Base-by-base conservation (phyloP, 495 filamentous ascomycete genomes). In the Bacidia gigantensis region DNA sequence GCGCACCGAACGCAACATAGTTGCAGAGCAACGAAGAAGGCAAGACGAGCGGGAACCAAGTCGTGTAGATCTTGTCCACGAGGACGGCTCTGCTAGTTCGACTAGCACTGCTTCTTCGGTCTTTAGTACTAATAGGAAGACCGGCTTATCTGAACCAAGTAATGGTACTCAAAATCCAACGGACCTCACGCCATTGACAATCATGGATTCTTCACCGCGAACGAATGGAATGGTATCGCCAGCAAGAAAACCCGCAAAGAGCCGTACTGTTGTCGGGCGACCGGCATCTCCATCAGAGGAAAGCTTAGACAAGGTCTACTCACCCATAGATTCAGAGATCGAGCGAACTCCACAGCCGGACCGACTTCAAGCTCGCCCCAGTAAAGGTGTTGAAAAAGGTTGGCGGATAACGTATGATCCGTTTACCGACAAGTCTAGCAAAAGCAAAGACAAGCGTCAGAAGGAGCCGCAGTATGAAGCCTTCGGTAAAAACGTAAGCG, bases 391-490 rank as follows among this genome's bases (percentile, higher is more conserved):
- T 57, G 69, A 81, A 59, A 82, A 78, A 67, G 87, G 85, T 58
- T 72, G 71, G 58, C 86, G 75, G 64, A 74, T 78, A 57, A 75
- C 73, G 58, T 87, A 84, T 69, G 88, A 94, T 67, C 87, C 87
- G 32, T 75, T 81, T 54, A 67, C 78, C 46, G 84, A 86, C 62
- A 71, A 69, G 51, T 65, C 73, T 39, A 71, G 69, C 44, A 76
- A 75, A 60, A 79, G 85, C 38, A 83, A 80, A 60, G 80, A 78
- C 56, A 82, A 76, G 57, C 52, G 51, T 21, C 50, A 49, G 26
- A 62, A 68, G 57, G 84, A 85, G 67, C 73, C 78, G 40, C 76
- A 76, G 65, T 89, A 85, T 60, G 76, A 77, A 65, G 73, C 84
- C 58, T 86, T 90, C 67, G 74, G 81, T 51, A 58, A 63, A 56